phyloP scores from a whole-genome alignment of 2,329 filamentous ascomycete species.

The Fonsecaea nubica region DNA sequence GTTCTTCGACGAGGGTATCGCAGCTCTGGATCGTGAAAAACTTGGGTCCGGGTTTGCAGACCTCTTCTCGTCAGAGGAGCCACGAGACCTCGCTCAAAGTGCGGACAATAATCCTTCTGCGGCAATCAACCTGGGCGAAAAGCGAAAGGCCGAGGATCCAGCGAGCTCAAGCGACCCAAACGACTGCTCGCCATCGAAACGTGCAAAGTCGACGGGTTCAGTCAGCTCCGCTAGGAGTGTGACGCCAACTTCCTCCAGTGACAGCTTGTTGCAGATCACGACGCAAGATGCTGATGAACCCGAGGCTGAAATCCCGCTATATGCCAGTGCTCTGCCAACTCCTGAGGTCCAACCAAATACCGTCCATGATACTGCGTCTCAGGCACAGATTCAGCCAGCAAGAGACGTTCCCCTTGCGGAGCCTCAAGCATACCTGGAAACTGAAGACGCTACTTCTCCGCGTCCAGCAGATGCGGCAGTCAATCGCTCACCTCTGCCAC shows the following conservation, averaged over 20 bases:
- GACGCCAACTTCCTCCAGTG: background rate
- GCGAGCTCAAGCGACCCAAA: background rate
- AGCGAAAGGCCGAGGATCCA: background rate
- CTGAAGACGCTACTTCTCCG: background rate
- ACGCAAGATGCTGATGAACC: background rate
- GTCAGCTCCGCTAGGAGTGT: background rate
- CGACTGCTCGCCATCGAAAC: conserved; percentile 2
- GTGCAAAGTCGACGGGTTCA: background rate
- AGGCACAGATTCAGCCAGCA: background rate
- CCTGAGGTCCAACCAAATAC: background rate
- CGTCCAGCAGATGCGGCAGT: no score
- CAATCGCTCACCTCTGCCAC: no score
- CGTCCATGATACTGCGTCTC: background rate
- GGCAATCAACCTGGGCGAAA: background rate
- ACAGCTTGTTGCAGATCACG: background rate
- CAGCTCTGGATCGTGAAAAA: background rate
- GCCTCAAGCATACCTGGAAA: background rate
- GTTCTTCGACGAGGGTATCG: background rate
- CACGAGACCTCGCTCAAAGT: background rate
- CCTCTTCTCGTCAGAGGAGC: background rate
- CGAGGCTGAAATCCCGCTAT: background rate
- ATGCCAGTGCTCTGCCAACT: background rate
- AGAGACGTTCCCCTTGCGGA: no score
- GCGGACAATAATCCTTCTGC: background rate
- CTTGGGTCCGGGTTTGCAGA: background rate